Evolutionary conservation across 352 stramenopile genomes (phyloP), one percentile per base, ranked within the genome.

Genomic region (Elongisporangium senticosum): DNA sequence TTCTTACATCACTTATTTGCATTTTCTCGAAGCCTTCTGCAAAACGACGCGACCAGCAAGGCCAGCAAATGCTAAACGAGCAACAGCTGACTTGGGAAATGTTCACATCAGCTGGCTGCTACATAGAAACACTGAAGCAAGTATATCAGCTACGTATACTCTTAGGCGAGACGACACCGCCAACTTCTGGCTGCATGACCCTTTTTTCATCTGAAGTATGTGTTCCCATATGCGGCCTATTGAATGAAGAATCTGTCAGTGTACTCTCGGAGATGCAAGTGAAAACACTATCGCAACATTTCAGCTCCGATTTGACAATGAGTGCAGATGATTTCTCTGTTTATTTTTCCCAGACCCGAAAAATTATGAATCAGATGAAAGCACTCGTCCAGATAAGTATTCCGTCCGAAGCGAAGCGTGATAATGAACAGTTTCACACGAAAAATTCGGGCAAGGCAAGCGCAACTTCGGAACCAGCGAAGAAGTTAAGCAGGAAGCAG

Each of bases 121-220:
- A 83, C 49, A 37, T 89, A 1, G 75, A 87, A 50, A 76, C 57
- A 8, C 52, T 91, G 7, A 85, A 85, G 21, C 63, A 85, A 13
- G 55, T 91, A 20, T 66, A 83, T 52, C 79, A 87, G 26, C 40
- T 87, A 51, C 68, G 76, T 1, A 56, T 72, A 51, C 59, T 86
- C 17, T 49, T 89, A 26, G 79, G 82, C 17, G 81, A 77, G 51
- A 77, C 70, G 26, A 20, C 65, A 19, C 67, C 72, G n/a, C n/a
- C n/a, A n/a, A n/a, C n/a, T n/a, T 58, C 55, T 3, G 71, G 67
- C 22, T 90, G 79, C 56, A 56, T 62, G 26, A 83, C 69, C 15
- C 67, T 85, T 47, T 90, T 89, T 51, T 90, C 79, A 8, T 65
- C 75, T 7, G 81, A 89, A 58, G 68, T 88, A 22, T 89, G 89